Percentiles rank a stretch among this genome's conserved stretches.
Evolutionary conservation across 352 stramenopile species (phyloP).

Genomic region (Phytophthora podocarpi): DNA sequence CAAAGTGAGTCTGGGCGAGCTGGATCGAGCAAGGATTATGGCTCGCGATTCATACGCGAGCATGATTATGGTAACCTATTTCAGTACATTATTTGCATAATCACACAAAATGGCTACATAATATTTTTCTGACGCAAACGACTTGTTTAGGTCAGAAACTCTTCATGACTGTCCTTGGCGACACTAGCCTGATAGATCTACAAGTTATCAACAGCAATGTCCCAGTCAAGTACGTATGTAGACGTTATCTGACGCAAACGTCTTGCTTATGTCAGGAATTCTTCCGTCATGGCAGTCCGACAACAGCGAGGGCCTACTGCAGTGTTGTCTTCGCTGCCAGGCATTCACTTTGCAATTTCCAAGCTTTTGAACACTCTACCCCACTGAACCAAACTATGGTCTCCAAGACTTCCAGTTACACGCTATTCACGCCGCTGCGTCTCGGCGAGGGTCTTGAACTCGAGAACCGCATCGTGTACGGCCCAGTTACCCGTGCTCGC

Average conservation of each 20-base stretch:
- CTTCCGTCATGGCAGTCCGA: too few species aligned
- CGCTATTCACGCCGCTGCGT: slow-evolving; percentile 35
- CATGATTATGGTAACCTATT: slow-evolving; percentile 7
- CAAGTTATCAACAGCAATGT: too few species aligned
- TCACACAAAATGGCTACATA: too few species aligned
- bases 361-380: background rate
- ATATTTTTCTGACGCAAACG: slow-evolving; percentile 25
- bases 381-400: slow-evolving; percentile 13
- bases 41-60: background rate
- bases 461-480: slow-evolving; percentile 50
- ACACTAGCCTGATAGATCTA: too few species aligned
- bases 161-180: background rate
- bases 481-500: slow-evolving; percentile 41
- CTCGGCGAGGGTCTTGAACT: slow-evolving; percentile 31
- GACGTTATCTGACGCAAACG: slow-evolving; percentile 8
- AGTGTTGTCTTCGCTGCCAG: background rate
- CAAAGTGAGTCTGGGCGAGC: slow-evolving; percentile 18
- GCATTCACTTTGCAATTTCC: slow-evolving; percentile 16
- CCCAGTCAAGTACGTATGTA: too few species aligned
- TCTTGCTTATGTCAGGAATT: slow-evolving; percentile 6
- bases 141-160: slow-evolving; percentile 21
- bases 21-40: slow-evolving; percentile 1
- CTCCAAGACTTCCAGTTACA: slow-evolving; percentile 24
- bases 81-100: background rate
- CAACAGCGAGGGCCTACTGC: too few species aligned